phyloP scores from a whole-genome alignment of 192 early-diverging fungal genomes.

The Chytriomyces sp. region DNA sequence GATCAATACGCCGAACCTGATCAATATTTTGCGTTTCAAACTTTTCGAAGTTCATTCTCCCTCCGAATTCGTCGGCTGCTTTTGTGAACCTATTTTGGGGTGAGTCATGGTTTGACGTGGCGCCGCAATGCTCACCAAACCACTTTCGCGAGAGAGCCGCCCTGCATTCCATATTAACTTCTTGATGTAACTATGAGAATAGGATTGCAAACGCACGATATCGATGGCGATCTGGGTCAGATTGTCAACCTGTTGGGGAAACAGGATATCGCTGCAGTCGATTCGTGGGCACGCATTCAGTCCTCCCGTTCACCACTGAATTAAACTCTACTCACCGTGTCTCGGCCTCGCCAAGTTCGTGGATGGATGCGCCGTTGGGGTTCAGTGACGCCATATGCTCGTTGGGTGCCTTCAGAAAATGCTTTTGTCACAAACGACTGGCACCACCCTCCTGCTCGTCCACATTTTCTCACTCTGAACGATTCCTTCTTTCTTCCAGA shows the following conservation, averaged over 20 bases:
- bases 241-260: constrained; percentile 83
- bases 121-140: constrained; percentile 51
- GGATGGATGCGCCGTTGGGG: constrained; percentile 17
- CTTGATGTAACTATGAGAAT: not conserved
- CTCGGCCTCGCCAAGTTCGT: constrained; percentile 13
- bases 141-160: constrained; percentile 63
- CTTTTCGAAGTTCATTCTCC: constrained; percentile 87
- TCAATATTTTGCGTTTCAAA: constrained; percentile 94
- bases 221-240: constrained; percentile 90
- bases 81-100: constrained; percentile 47
- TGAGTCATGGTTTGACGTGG: too few relatives aligned
- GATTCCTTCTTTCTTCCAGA: too few relatives aligned
- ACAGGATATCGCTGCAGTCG: constrained; percentile 70
- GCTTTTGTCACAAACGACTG: too few relatives aligned
- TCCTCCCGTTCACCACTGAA: not conserved
- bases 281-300: not conserved
- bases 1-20: constrained; percentile 36
- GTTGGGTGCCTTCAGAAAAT: too few relatives aligned
- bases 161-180: constrained; percentile 32
- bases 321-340: not conserved
- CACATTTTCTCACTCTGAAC: too few relatives aligned
- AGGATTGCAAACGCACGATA: constrained; percentile 54
- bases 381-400: too few relatives aligned
- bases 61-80: constrained; percentile 58
- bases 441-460: too few relatives aligned